Base-by-base conservation (phyloP, 495 filamentous ascomycete genomes). In the Hypoxylon lienhwacheense region DNA sequence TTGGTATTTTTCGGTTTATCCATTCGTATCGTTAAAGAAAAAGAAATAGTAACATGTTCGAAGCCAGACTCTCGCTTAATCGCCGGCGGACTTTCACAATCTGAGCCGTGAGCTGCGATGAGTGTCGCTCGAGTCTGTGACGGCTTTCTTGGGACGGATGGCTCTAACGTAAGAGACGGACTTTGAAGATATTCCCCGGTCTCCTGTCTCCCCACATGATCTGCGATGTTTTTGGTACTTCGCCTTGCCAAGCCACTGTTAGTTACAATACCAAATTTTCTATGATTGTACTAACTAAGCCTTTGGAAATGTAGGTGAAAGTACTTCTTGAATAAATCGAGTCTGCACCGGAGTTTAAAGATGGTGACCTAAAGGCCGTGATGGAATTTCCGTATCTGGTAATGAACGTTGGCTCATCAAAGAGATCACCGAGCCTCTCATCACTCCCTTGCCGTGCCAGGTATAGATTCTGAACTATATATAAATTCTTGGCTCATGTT, bases 21-120 rank as follows among this genome's bases (percentile, higher is more conserved):
- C 59, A 62, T 61, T 11, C 17, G 29, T 47, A n/a, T 32, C 28
- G 31, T 16, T 7, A 40, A 15, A 7, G 21, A 1, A n/a, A n/a
- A n/a, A n/a, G n/a, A n/a, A n/a, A 42, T 26, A 10, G 22, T 40
- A 8, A 16, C 10, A 36, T 31, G 34, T 12, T 31, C 3, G 15
- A 55, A 22, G 25, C 22, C 25, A 32, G 15, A 29, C n/a, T 7
- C 8, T 25, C 44, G 19, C 7, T 15, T 34, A 57, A 57, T 53
- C 37, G 43, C 59, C 59, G 59, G 47, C 59, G 59, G 59, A 58
- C 47, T 62, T 62, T 62, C 17, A 19, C 24, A 36, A 20, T 46
- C 42, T 39, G 32, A 29, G 28, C 59, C 53, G 47, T 37, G n/a
- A 46, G 41, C 32, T 22, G 46, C 12, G 21, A 26, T 29, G 33